Evolutionary conservation across 2,329 filamentous ascomycete species (phyloP), one percentile per base, ranked within the genome.

Genomic region (Fusarium napiforme): DNA sequence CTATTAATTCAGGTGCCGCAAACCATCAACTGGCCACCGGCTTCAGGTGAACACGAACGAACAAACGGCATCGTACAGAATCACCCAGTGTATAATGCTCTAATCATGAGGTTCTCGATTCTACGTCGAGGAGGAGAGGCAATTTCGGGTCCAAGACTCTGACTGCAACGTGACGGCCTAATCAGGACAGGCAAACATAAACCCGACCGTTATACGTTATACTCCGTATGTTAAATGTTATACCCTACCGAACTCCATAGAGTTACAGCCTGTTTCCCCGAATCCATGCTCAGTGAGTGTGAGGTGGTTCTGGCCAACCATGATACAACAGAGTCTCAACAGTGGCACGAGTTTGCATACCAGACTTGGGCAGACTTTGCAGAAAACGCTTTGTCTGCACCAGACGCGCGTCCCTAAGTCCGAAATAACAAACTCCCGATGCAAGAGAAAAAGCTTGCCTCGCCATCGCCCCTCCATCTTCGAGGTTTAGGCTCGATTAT

Each of bases 11-110:
- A 76, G 71, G 66, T 67, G 59, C 67, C 64, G 62, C 64, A 70
- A 62, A 55, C 66, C 64, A 45, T 46, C 69, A 71, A 45, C 66
- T 60, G 53, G 66, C 69, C 77, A 37, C 68, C 64, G 58, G 66
- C 72, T 77, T 76, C 69, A 77, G 74, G 72, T 75, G 67, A 77
- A 73, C 68, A 75, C 63, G 67, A 69, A 42, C 52, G 67, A 71
- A 36, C 63, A 49, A 62, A 47, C 58, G 53, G 60, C 66, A 42
- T 56, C 42, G 21, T 68, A 45, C 61, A 61, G 53, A 39, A 49
- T 28, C 19, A 52, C 50, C 43, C 36, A 61, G 30, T 53, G 14
- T 28, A 39, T 28, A 39, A 37, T 26, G 9, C 23, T 39, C 50
- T 37, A 16, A 23, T 53, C 9, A 21, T 28, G 19, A 39, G 23